Conservation (phyloP, 2,329 filamentous ascomycete genomes). For the Colletotrichum plurivorum region DNA sequence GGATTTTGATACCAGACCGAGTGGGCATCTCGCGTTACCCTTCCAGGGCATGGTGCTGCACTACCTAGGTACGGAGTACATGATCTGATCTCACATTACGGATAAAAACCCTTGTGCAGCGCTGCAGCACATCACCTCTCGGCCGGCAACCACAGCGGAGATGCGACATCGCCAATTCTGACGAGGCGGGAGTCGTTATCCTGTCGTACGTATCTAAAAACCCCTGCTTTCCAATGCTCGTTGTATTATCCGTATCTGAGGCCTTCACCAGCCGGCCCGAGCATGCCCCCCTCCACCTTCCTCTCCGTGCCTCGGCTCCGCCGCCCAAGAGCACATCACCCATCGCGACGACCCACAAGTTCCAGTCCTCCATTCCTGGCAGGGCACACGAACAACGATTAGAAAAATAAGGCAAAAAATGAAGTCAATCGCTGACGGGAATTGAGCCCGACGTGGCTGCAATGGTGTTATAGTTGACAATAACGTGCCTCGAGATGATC, state of each 20-base stretch:
- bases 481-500: not conserved
- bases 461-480: not conserved
- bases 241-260: not conserved
- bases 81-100: conserved; percentile 6
- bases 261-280: conserved; percentile 2
- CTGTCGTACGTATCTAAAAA: no score
- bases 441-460: conserved; percentile 22
- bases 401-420: not conserved
- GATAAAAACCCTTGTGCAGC: not conserved
- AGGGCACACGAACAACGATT: not conserved
- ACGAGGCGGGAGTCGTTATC: no score
- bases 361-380: not conserved
- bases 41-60: not conserved
- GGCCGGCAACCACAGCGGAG: not conserved
- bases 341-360: not conserved
- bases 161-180: not conserved
- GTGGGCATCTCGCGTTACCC: not conserved
- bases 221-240: no score
- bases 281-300: not conserved
- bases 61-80: not conserved
- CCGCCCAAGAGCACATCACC: not conserved
- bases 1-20: not conserved
- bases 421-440: conserved; percentile 18
- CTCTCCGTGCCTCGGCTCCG: conserved; percentile 3
- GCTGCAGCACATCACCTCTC: not conserved